These are phyloP conservation scores for Aspergillus candidus DNA, from an alignment of 2,329 filamentous ascomycete genomes.

Conservation along the genomic window DNA sequence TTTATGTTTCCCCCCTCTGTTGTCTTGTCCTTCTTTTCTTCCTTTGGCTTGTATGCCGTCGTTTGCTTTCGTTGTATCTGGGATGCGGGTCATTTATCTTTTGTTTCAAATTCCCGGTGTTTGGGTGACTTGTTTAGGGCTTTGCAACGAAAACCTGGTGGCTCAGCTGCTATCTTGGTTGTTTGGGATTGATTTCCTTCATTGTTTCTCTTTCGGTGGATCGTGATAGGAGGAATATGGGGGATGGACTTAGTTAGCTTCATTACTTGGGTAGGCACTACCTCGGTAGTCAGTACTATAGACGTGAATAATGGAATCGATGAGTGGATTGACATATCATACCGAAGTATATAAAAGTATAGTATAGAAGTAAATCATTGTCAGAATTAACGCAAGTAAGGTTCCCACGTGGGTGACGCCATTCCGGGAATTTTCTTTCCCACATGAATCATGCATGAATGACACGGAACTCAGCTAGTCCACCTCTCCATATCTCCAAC, in stretches of 20 bases:
- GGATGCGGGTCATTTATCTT: slow-evolving; percentile 2
- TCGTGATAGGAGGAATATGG: not conserved
- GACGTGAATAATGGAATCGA: not conserved
- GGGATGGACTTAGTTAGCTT: too few relatives aligned
- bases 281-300: not conserved
- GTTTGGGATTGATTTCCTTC: not conserved
- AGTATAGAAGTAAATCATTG: not conserved
- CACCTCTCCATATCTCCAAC: too few relatives aligned
- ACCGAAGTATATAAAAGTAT: not conserved
- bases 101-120: slow-evolving; percentile 10
- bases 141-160: not conserved
- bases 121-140: slow-evolving; percentile 2
- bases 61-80: slow-evolving; percentile 1
- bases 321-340: not conserved
- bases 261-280: too few relatives aligned
- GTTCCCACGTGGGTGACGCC: too few relatives aligned
- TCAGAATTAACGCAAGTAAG: too few relatives aligned
- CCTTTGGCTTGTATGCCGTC: not conserved
- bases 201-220: not conserved
- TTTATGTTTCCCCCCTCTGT: not conserved
- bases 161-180: not conserved
- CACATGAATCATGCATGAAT: too few relatives aligned
- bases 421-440: too few relatives aligned
- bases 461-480: too few relatives aligned
- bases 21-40: not conserved